Evolutionary conservation across 2,329 filamentous ascomycete species (phyloP).

Genomic region (Fusarium sp.): DNA sequence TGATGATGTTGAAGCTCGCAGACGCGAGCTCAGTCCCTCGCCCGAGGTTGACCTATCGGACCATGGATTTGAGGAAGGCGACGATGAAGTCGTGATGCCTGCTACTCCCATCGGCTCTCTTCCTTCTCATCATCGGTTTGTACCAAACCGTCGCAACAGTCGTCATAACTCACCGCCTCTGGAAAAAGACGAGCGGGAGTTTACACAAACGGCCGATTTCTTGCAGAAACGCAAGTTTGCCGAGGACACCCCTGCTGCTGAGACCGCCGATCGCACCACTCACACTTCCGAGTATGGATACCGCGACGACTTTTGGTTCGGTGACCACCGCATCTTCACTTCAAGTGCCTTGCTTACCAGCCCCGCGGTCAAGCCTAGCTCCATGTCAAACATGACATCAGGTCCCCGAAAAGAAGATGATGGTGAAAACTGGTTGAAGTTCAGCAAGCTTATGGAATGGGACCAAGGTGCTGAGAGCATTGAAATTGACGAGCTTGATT

Average conservation of each 20-base stretch:
- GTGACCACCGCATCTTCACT: slow-evolving; percentile 55
- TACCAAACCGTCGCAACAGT: slow-evolving; percentile 54
- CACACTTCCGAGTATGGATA: slow-evolving; percentile 51
- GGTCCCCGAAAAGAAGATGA: slow-evolving; percentile 54
- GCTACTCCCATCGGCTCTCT: slow-evolving; percentile 73
- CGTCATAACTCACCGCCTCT: slow-evolving; percentile 87
- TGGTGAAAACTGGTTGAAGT: slow-evolving; percentile 55
- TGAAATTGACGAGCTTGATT: slow-evolving; percentile 92
- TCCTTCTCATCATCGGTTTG: slow-evolving; percentile 58
- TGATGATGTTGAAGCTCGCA: slow-evolving; percentile 77
- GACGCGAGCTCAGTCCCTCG: slow-evolving; percentile 83
- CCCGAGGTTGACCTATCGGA: slow-evolving; percentile 93
- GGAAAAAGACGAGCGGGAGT: slow-evolving; percentile 95
- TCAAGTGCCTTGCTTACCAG: slow-evolving; percentile 63
- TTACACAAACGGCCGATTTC: slow-evolving; percentile 92
- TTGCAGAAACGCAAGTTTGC: slow-evolving; percentile 75
- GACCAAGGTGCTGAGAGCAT: slow-evolving; percentile 86
- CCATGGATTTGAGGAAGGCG: slow-evolving; percentile 82
- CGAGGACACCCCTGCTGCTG: slow-evolving; percentile 52
- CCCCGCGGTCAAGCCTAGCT: slow-evolving; percentile 61
- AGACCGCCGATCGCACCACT: slow-evolving; percentile 48
- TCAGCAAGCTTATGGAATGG: slow-evolving; percentile 61
- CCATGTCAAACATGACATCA: slow-evolving; percentile 41
- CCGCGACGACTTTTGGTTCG: slow-evolving; percentile 66
- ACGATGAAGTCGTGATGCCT: slow-evolving; percentile 69